Conservation (phyloP, 345 rosid species). For the Gossypium bickii region DNA sequence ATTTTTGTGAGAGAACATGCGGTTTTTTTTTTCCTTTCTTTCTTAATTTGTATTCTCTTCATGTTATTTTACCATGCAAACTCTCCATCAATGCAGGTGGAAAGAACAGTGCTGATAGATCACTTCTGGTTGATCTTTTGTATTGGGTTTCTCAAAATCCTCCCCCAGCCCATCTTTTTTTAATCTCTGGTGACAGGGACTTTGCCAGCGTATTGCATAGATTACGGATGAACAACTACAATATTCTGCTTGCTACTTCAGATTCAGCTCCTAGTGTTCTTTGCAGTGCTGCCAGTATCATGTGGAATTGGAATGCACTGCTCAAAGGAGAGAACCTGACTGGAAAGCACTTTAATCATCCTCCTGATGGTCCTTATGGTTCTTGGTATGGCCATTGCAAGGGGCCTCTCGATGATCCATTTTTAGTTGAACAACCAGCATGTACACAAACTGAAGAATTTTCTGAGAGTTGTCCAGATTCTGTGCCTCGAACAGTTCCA, state of each 20-base stretch:
- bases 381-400: conserved; percentile 90
- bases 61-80: conserved; percentile 9
- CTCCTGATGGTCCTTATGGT: conserved; percentile 88
- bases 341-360: conserved; percentile 71
- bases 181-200: conserved; percentile 71
- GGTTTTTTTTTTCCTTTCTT: not conserved
- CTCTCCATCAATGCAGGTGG: conserved; percentile 43
- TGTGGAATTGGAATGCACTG: conserved; percentile 79
- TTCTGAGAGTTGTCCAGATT: conserved; percentile 30
- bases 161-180: conserved; percentile 87
- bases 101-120: conserved; percentile 79
- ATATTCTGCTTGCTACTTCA: conserved; percentile 67
- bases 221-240: conserved; percentile 85
- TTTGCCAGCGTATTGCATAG: conserved; percentile 62
- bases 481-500: conserved; percentile 38
- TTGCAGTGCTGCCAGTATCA: conserved; percentile 86
- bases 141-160: conserved; percentile 82
- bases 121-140: conserved; percentile 68
- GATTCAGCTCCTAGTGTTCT: conserved; percentile 47
- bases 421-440: conserved; percentile 35
- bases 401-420: conserved; percentile 67
- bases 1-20: not conserved
- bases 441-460: conserved; percentile 24
- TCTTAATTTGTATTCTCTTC: not conserved
- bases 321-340: conserved; percentile 40